These are phyloP conservation scores for Trichoderma harzianum DNA, from an alignment of 2,329 filamentous ascomycete species.

Conservation along the genomic window DNA sequence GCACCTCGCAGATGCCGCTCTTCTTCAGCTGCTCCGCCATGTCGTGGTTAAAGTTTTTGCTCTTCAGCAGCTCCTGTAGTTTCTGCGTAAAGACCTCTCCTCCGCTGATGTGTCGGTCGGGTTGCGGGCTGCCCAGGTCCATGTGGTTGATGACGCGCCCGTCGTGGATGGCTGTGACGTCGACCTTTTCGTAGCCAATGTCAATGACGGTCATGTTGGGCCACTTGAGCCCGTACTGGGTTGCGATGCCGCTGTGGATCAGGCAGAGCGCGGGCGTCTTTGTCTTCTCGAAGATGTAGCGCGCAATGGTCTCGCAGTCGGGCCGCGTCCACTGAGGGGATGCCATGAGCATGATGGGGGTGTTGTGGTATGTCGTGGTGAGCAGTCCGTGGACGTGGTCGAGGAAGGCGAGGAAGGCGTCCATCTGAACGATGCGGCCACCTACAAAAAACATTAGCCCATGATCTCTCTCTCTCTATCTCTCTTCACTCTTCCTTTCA, in stretches of 20 bases:
- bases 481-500: not conserved
- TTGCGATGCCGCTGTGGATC: conserved; percentile 83
- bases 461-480: not conserved
- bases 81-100: conserved; percentile 82
- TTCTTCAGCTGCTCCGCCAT: conserved; percentile 70
- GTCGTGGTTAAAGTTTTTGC: conserved; percentile 57
- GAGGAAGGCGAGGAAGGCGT: conserved; percentile 88
- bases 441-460: conserved; percentile 39
- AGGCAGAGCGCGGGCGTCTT: conserved; percentile 89
- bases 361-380: conserved; percentile 92
- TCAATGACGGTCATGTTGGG: conserved; percentile 83
- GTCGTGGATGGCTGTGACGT: conserved; percentile 86
- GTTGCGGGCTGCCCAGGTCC: conserved; percentile 55
- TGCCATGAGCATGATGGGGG: conserved; percentile 84
- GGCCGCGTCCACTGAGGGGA: conserved; percentile 87
- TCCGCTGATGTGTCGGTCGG: conserved; percentile 59
- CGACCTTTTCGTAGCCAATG: conserved; percentile 87
- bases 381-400: conserved; percentile 87
- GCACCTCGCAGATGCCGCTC: conserved; percentile 63
- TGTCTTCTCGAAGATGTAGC: conserved; percentile 97
- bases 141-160: conserved; percentile 68
- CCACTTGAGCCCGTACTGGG: conserved; percentile 76
- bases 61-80: conserved; percentile 63
- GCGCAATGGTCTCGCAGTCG: conserved; percentile 82
- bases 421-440: conserved; percentile 85